Evolutionary conservation across 2,329 filamentous ascomycete species (phyloP), one percentile per base, ranked within the genome.

Genomic region (Colletotrichum salicis): DNA sequence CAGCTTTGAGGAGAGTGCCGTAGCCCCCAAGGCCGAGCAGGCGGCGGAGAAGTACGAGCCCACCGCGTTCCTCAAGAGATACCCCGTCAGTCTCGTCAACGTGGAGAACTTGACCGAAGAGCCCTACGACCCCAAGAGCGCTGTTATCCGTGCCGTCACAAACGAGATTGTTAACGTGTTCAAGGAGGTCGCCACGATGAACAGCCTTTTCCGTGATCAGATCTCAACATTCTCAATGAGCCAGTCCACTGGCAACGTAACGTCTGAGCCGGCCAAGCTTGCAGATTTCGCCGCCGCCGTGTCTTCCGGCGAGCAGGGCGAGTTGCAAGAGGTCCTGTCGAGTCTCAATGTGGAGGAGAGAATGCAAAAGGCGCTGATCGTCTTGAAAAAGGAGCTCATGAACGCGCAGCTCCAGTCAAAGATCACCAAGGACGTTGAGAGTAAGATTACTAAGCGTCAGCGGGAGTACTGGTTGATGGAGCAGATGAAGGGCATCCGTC

Each of bases 151-250:
- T 67, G 96, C 96, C 13, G 91, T 99, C 57, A 96, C 96, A 61
- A 97, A 96, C 78, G 97, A 99, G 84, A 98, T 99, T 73, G 95
- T 99, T 80, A 98, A 98, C 80, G 96, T 97, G 0, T 98, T 98
- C 87, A 98, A 98, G 84, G 95, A 98, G 80, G 94, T 99, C 65
- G 96, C 96, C 11, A 93, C 91, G 56, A 90, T 98, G 83, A 99
- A 98, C 84, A 94, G 93, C 71, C 87, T 99, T 24, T 99, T 99
- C 87, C 91, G 96, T 70, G 96, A 99, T 78, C 96, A 99, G 79
- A 97, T 99, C 67, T 97, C 95, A 0, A 97, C 96, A 1, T 99
- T 98, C 80, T 96, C 95, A 35, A 97, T 97, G 87, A 97, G 94
- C 77, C 95, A 97, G 77, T 97, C 94, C 11, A 94, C 95, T 0